phyloP scores from a whole-genome alignment of 2,329 filamentous ascomycete genomes.

The Oidium heveae region DNA sequence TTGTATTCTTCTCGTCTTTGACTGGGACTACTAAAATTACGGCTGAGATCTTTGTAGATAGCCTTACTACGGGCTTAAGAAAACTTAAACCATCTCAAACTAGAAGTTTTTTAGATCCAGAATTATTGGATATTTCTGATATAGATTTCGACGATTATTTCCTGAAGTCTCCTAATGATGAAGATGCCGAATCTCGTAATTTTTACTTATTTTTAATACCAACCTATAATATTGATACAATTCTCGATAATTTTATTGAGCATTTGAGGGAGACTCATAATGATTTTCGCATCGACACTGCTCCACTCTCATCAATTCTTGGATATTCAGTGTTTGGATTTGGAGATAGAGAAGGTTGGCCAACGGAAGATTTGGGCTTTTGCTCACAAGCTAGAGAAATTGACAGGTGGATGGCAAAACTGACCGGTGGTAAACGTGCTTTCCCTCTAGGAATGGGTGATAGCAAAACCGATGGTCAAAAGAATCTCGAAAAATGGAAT shows the following conservation, averaged over 20 bases:
- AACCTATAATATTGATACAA: constrained; percentile 86
- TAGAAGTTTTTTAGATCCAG: constrained; percentile 26
- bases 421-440: constrained; percentile 65
- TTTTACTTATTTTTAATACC: constrained; percentile 73
- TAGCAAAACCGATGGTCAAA: constrained; percentile 44
- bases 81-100: constrained; percentile 9
- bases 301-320: constrained; percentile 46
- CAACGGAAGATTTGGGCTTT: constrained; percentile 70
- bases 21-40: constrained; percentile 60
- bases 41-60: constrained; percentile 34
- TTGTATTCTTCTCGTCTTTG: constrained; percentile 77
- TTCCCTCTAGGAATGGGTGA: constrained; percentile 79
- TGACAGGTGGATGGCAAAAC: constrained; percentile 91
- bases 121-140: constrained; percentile 55
- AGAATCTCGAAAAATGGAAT: constrained; percentile 53
- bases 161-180: constrained; percentile 40
- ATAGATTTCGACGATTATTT: constrained; percentile 90
- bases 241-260: constrained; percentile 65
- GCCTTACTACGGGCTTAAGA: constrained; percentile 21
- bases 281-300: constrained; percentile 88
- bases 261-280: constrained; percentile 83
- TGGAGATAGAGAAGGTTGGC: constrained; percentile 79
- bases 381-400: constrained; percentile 78
- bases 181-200: constrained; percentile 25
- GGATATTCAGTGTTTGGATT: constrained; percentile 91